Conservation (phyloP, 1,284 basidiomycete genomes). For the Phylloporus gajari region DNA sequence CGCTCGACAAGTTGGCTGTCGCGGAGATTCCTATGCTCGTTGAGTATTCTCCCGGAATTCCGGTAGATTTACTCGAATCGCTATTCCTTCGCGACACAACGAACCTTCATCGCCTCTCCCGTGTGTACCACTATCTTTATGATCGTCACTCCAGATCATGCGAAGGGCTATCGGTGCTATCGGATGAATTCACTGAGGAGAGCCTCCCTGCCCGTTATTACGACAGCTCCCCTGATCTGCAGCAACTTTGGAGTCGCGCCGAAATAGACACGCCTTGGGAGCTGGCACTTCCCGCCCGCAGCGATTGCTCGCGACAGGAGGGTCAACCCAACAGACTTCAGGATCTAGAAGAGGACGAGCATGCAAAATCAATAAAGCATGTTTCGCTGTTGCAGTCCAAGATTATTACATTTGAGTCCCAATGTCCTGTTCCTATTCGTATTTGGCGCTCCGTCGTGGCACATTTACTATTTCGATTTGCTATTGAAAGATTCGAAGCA, state of each 20-base stretch:
- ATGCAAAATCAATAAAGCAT: not conserved
- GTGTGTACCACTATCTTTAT: conserved; percentile 5
- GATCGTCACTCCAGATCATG: conserved; percentile 1
- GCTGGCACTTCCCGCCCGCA: too few species aligned
- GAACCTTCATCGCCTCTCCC: too few species aligned
- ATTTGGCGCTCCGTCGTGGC: conserved; percentile 16
- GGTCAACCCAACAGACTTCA: too few species aligned
- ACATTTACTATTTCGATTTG: not conserved
- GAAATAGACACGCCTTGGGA: not conserved
- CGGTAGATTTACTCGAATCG: not conserved
- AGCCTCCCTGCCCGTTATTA: too few species aligned
- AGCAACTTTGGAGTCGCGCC: not conserved
- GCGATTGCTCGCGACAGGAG: too few species aligned
- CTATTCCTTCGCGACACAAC: conserved; percentile 2
- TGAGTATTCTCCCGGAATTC: conserved; percentile 2
- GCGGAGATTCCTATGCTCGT: too few species aligned
- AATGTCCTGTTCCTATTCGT: too few species aligned
- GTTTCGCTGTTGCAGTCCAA: too few species aligned
- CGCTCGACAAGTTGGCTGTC: too few species aligned
- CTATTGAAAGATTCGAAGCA: too few species aligned
- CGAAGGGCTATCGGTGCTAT: not conserved
- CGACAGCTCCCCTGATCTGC: too few species aligned
- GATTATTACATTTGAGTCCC: too few species aligned
- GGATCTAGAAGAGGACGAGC: not conserved
- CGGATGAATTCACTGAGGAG: conserved; percentile 34